Conservation (phyloP, 2,329 filamentous ascomycete species). For the Penicillium sp. region DNA sequence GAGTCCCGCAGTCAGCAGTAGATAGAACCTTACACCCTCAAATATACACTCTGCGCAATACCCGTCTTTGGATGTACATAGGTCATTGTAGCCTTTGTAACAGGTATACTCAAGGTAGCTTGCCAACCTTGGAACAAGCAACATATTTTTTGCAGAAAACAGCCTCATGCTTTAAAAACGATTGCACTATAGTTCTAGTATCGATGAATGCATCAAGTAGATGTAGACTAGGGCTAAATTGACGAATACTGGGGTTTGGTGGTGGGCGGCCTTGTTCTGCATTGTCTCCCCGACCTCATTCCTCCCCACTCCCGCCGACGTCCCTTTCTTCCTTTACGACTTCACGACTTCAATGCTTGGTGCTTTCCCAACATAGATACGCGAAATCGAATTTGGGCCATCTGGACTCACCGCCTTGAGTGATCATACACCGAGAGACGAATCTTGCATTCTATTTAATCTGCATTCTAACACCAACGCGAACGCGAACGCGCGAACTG, state of each 20-base stretch:
- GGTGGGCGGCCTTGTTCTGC: neutral
- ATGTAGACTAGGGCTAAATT: neutral
- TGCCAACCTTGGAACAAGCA: neutral
- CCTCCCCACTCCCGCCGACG: conserved; percentile 10
- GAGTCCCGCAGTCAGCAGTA: conserved; percentile 29
- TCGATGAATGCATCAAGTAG: neutral
- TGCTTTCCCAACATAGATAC: neutral
- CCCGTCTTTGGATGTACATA: neutral
- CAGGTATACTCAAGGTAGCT: neutral
- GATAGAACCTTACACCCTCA: conserved; percentile 32
- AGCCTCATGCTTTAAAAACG: neutral
- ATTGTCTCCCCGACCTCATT: conserved; percentile 11
- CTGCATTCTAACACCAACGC: no score
- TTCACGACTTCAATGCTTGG: neutral
- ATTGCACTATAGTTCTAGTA: neutral
- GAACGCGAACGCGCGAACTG: neutral
- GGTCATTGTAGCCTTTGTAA: neutral
- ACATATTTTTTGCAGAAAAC: neutral
- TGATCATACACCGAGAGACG: neutral
- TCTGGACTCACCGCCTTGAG: neutral
- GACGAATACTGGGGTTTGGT: neutral
- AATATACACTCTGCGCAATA: conserved; percentile 32
- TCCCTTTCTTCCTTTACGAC: conserved; percentile 5
- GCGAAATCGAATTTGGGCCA: neutral
- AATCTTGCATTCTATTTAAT: neutral